Base-by-base conservation (phyloP, 2,329 filamentous ascomycete genomes). In the Incumbomyces lentus region DNA sequence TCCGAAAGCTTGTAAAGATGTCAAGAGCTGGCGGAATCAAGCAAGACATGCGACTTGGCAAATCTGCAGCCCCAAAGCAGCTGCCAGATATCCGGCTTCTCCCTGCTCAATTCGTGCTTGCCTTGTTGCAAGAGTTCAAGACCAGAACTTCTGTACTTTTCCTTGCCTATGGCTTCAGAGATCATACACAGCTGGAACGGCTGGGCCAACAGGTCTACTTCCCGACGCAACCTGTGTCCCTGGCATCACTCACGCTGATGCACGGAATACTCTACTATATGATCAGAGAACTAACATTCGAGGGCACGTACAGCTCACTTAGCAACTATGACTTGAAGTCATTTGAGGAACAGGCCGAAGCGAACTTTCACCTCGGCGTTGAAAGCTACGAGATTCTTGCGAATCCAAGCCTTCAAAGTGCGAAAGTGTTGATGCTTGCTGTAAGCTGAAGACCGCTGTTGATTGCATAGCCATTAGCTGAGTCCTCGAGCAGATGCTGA, bases 141-240 rank as follows among this genome's bases (percentile, higher is more conserved):
- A 17, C 18, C 11, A 29, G 36, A 40, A 5, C 18, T 14, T 30
- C 8, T 17, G 22, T 18, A 3, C 4, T 40, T 13, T 38, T 46
- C 22, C 34, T 46, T 11, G 34, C 36, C 18, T 46, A 38, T 36
- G 34, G 22, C 19, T 40, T 46, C 7, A 38, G 43, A 13, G 43
- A 39, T 14, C 8, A 31, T 8, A 39, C 7, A 30, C 8, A 46
- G n/a, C 18, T 46, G 11, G 43, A 46, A 29, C 33, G 36, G 2
- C 55, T 66, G 40, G 70, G 68, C 50, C 66, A 64, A 19, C 60
- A 62, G 36, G 58, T 71, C 0, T 70, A 69, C 49, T 69, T 70
- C 45, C 62, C 63, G 12, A 63, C 62, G 1, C 64, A 69, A 10
- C 63, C 68, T 10, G 68, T 64, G 43, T 62, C 66, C 1, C 60